Base-by-base conservation (phyloP, 2,329 filamentous ascomycete species). In the Aspergillus japonicus region DNA sequence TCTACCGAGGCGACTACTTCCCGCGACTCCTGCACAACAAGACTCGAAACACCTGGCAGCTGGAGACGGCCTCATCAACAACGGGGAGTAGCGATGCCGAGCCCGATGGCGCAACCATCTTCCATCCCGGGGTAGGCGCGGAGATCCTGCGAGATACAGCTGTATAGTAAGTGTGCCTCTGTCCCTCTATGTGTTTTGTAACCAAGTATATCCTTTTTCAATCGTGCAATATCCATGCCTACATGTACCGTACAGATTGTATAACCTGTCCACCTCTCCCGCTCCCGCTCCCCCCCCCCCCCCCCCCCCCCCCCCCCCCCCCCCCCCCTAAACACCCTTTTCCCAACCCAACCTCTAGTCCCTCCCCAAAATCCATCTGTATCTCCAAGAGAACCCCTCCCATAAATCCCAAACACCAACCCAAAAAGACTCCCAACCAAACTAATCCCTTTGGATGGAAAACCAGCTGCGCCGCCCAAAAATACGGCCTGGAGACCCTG, bases 1-100 rank as follows among this genome's bases (percentile, higher is more conserved):
- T 97, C 58, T 96, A 96, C 84, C 96, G 96, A 78, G 92, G 92
- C 64, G 93, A 96, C 77, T 96, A 96, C 79, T 93, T 89, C 68
- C 92, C 93, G 3, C 89, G 89, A 19, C 83, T 96, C 24, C 78
- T 91, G 58, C 91, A 92, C 77, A 91, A 94, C 79, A 92, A 92
- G 80, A 87, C 88, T 64, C 85, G 86, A 57, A 87, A 91, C 75
- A 88, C 86, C 55, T 96, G 91, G 89, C 88, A 90, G 72, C 80
- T 96, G n/a, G 92, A 96, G 75, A 85, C 86, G 16, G 39, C 50
- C 19, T 24, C 50, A 12, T 12, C 51, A 7, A 24, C 19, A 53
- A 74, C 77, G 1, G 80, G 77, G 7, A 79, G 50, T 16, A 60
- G 53, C 4, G 63, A 71, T 82, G 82, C 64, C 23, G 77, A 74